phyloP scores from a whole-genome alignment of 2,329 filamentous ascomycete genomes.

The Arthrobotrys conoides region DNA sequence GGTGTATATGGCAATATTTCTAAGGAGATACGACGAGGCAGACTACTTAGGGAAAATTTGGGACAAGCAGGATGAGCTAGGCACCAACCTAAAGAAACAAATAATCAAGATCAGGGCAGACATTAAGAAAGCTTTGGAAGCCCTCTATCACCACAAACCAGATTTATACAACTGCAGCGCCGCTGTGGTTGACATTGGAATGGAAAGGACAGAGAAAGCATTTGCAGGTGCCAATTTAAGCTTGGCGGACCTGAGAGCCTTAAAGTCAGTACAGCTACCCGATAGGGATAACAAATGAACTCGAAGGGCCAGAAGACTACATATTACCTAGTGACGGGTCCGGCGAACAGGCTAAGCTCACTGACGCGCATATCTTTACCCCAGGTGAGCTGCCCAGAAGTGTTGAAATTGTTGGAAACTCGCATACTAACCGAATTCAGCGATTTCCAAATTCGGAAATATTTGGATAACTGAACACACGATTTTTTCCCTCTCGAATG shows the following conservation, averaged over 20 bases:
- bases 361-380: too few relatives aligned
- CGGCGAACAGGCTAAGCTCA: background rate
- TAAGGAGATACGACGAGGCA: conserved; percentile 14
- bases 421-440: background rate
- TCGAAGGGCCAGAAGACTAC: background rate
- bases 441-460: conserved; percentile 23
- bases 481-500: background rate
- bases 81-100: background rate
- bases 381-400: background rate
- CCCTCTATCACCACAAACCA: background rate
- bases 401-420: conserved; percentile 19
- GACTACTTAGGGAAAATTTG: background rate
- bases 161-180: background rate
- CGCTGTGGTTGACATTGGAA: background rate
- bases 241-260: background rate
- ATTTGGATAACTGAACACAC: background rate
- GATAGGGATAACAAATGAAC: background rate
- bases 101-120: background rate
- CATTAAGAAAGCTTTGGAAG: background rate
- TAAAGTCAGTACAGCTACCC: background rate
- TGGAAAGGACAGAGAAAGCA: background rate
- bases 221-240: background rate
- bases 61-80: background rate
- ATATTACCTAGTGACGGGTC: background rate
- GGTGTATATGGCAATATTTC: background rate